Base-by-base conservation (phyloP, 441 rosid species). In the Mallotus repandus region DNA sequence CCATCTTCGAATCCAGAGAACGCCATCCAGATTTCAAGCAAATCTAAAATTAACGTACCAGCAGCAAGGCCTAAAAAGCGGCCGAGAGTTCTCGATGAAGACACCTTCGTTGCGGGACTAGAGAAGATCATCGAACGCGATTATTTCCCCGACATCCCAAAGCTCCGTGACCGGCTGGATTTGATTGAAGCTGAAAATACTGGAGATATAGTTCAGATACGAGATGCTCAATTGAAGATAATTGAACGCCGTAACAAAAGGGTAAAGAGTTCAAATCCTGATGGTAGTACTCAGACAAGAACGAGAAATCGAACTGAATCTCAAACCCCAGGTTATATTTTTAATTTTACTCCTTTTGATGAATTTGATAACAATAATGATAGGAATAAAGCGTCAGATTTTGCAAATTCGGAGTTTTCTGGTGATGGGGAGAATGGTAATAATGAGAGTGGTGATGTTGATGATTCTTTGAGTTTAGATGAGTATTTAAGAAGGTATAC, bases 41-140 rank as follows among this genome's bases (percentile, higher is more conserved):
- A 56, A 71, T 79, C 90, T 14, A 78, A 89, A 2, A 69, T 75
- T 52, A 45, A 76, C 18, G 54, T 50, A 16, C 43, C 64, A 7
- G 82, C 64, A 7, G 81, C 60, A 22, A 83, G 75, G 76, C 82
- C 91, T 32, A 80, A 78, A 52, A 93, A 91, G 72, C 85, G 89
- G 8, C 50, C 87, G 48, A 73, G 79, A 19, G 98, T 93, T 22
- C 94, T 96, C 48, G 97, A 96, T 16, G 97, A 96, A 70, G 99
- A 93, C 79, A 80, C 88, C 7, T 93, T 93, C 64, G 96, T 89
- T 0, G 92, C 87, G 41, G 89, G 94, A 48, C 86, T 96, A 68
- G 98, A 96, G 94, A 86, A 84, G 83, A 90, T 96, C 78, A 86
- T 96, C 73, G 98, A 96, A 85, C 96, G 98, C 22, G 97, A 96